Conservation (phyloP, 2,329 filamentous ascomycete species). For the Fusarium chlamydosporum region DNA sequence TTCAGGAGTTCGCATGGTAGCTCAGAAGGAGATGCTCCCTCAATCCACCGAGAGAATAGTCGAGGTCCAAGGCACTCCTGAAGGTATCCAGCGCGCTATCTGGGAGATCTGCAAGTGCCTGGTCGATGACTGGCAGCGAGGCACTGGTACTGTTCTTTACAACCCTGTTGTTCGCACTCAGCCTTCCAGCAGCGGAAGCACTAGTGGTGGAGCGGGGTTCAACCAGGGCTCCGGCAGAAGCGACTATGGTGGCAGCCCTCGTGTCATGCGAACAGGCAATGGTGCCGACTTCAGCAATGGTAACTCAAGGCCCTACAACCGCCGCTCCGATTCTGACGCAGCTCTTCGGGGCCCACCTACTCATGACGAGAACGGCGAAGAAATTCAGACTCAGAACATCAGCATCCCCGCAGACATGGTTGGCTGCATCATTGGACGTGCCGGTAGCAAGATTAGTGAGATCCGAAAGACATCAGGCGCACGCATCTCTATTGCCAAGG, state of each 20-base stretch:
- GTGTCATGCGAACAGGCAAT: conserved; percentile 95
- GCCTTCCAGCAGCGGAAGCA: conserved; percentile 64
- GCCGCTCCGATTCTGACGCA: conserved; percentile 87
- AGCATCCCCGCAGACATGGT: conserved; percentile 99
- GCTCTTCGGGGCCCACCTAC: conserved; percentile 85
- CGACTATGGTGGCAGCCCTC: conserved; percentile 73
- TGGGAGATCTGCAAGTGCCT: conserved; percentile 99
- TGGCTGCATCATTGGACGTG: conserved; percentile 97
- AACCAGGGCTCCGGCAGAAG: conserved; percentile 60
- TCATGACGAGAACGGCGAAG: conserved; percentile 95
- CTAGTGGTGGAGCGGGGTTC: conserved; percentile 56
- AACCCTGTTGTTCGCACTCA: conserved; percentile 95
- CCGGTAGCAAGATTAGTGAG: conserved; percentile 97
- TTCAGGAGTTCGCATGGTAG: conserved; percentile 98
- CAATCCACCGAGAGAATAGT: conserved; percentile 99
- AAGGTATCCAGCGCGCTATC: conserved; percentile 93
- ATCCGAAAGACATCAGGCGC: conserved; percentile 97
- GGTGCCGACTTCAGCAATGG: conserved; percentile 97
- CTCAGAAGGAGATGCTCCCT: conserved; percentile 99
- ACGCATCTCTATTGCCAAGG: conserved; percentile 97
- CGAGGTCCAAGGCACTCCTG: conserved; percentile 93
- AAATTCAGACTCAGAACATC: conserved; percentile 99
- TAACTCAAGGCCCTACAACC: conserved; percentile 73
- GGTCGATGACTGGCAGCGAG: conserved; percentile 97
- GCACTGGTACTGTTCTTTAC: conserved; percentile 96